Evolutionary conservation across 768 basidiomycete species (phyloP), one percentile per base, ranked within the genome.

Genomic region (Leucosporidium scottii): DNA sequence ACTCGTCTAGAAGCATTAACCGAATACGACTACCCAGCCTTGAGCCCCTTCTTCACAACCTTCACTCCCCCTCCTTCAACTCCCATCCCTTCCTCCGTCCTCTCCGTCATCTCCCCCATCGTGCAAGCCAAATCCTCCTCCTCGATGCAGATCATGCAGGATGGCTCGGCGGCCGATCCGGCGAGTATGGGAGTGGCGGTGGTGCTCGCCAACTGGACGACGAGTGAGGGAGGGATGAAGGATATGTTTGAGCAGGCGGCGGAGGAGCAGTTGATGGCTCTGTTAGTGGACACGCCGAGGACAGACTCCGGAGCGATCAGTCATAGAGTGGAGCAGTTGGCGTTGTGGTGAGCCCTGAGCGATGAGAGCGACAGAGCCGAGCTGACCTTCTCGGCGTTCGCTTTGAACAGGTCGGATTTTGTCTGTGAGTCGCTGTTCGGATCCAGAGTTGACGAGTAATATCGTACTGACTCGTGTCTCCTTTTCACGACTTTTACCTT

Each of bases 271-370:
- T 78, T 91, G 13, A 79, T 85, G 21, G 91, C 80, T 73, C 76
- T 91, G 50, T 78, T 86, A 48, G 73, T 80, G 50, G 75, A 78
- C 0, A 71, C 70, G 9, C 87, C 89, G 9, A 81, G 80, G 74
- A 87, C 88, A 2, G 69, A 69, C 5, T 86, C 89, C 69, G 91
- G 91, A 1, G 91, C 92, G 0, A 84, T 93, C 25, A 90, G 88
- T 13, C 91, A 94, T 76, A 82, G 89, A 1, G 60, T 27, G 13
- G 53, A 68, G 23, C 44, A 65, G 23, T 58, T 59, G 39, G 62
- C 62, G 47, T 54, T 72, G 48, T 68, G 67, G 68, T 57, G 55
- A 57, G 55, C 3, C 15, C 9, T 7, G 18, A 31, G 3, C 1
- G 30, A 7, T 36, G 55, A 21, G 17, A 20, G 4, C 23, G 2